Evolutionary conservation across 306 rosid species (phyloP), one percentile per base, ranked within the genome.

Genomic region (Gillenia trifoliata): DNA sequence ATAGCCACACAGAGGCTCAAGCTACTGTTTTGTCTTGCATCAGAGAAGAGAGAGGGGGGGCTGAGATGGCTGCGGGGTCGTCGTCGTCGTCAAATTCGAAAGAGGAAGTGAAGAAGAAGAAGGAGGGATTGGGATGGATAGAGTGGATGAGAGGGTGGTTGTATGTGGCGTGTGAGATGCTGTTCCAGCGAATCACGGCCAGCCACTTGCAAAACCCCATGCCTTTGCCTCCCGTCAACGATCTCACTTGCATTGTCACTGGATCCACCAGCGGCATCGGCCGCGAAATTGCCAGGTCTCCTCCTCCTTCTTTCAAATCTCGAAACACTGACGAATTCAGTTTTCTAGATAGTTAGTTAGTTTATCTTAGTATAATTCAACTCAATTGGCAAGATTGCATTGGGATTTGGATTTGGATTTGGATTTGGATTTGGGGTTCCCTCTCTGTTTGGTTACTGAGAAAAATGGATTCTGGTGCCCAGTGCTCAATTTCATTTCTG

Each of bases 221-320:
- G 90, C 92, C 96, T 25, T 77, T 94, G 6, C 97, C 98, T 79
- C 97, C 95, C 4, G 25, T 88, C 73, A 86, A 88, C 61, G 94
- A 91, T 26, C 87, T 91, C 74, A 87, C 96, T 49, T 86, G 92
- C 90, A 83, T 94, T 71, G 97, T 91, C 77, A 94, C 97, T 20
- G 98, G 98, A 61, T 89, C 98, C 68, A 94, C 98, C 73, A 94
- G 98, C 59, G 98, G 98, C 75, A 94, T 94, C 43, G 98, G 98
- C 80, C 86, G 86, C 41, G 91, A 94, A 90, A 94, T 88, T 61
- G 98, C 98, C 17, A 91, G 98, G 98, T 93, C 57, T 5, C 11
- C 12, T 6, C 29, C 40, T 30, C 66, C 66, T 61, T 61, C 38
- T 5, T 61, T 61, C 66, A 29, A 61, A 16, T 61, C 66, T 15